Conservation (phyloP, 2,329 filamentous ascomycete species). For the Cadophora sp. region DNA sequence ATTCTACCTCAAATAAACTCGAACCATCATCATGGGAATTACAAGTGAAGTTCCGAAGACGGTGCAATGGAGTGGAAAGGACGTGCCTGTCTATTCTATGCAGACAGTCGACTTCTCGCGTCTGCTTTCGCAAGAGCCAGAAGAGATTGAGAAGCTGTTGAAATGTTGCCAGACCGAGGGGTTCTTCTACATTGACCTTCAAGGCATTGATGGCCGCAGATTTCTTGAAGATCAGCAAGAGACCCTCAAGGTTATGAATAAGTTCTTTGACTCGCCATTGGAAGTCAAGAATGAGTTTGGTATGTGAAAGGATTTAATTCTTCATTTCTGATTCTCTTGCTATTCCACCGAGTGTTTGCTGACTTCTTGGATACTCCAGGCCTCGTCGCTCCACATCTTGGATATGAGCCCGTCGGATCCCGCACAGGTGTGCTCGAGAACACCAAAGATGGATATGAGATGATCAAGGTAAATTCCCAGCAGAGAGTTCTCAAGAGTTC, state of each 20-base stretch:
- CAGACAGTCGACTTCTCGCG: conserved; percentile 59
- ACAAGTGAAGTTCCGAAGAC: conserved; percentile 51
- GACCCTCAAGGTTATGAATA: conserved; percentile 60
- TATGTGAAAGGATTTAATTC: not conserved
- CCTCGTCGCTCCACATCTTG: conserved; percentile 59
- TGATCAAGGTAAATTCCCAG: conserved; percentile 52
- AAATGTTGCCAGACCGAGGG: conserved; percentile 57
- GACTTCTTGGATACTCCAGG: conserved; percentile 40
- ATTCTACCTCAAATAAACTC: not conserved
- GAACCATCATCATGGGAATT: conserved; percentile 46
- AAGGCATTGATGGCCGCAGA: conserved; percentile 59
- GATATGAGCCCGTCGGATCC: conserved; percentile 58
- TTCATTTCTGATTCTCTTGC: not conserved
- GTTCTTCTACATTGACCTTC: conserved; percentile 63
- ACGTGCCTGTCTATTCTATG: conserved; percentile 58
- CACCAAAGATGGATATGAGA: conserved; percentile 60
- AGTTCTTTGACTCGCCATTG: conserved; percentile 59
- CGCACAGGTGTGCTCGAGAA: conserved; percentile 55
- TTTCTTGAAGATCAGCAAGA: conserved; percentile 60
- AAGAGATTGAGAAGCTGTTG: conserved; percentile 59
- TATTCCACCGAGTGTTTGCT: not conserved
- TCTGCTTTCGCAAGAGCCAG: conserved; percentile 60
- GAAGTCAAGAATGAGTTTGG: conserved; percentile 62
- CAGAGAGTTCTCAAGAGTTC: not conserved
- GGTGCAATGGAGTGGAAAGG: conserved; percentile 57